Evolutionary conservation across 2,329 filamentous ascomycete species (phyloP).

Genomic region (Calonectria multiphialidica): DNA sequence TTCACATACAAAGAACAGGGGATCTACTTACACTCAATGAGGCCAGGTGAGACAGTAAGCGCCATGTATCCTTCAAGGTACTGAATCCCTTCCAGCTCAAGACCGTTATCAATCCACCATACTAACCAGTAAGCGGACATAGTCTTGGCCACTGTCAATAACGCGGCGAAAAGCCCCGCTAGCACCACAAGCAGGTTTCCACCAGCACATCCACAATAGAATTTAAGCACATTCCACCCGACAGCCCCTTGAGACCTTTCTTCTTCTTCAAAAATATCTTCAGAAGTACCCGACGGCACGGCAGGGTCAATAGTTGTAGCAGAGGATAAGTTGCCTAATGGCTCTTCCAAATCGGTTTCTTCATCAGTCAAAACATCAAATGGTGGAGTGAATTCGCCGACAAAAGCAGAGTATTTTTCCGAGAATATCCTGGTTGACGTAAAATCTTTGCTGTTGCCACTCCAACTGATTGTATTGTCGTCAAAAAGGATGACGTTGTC

Average conservation of each 20-base stretch:
- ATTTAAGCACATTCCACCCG: not conserved
- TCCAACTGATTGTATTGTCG: not conserved
- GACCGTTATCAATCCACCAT: not conserved
- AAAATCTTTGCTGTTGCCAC: not conserved
- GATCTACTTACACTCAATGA: not conserved
- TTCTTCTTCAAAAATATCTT: not conserved
- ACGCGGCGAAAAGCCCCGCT: not conserved
- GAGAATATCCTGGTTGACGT: not conserved
- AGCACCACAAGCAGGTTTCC: not conserved
- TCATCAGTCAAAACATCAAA: not conserved
- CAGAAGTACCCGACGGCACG: not conserved
- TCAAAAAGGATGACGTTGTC: not conserved
- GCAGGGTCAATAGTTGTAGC: not conserved
- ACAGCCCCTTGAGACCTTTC: not conserved
- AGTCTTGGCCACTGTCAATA: not conserved
- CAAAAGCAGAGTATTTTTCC: not conserved
- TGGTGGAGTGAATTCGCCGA: not conserved
- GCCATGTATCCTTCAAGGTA: not conserved
- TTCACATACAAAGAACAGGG: not conserved
- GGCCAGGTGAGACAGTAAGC: not conserved
- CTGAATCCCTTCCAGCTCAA: not conserved
- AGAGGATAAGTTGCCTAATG: not conserved
- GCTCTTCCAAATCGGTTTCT: not conserved
- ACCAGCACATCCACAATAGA: not conserved
- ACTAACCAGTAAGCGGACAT: not conserved